A percentile compares a stretch with the other conserved stretches of the same genome.
Conservation (phyloP, 2,329 filamentous ascomycete species). For the Fusarium luffae region DNA sequence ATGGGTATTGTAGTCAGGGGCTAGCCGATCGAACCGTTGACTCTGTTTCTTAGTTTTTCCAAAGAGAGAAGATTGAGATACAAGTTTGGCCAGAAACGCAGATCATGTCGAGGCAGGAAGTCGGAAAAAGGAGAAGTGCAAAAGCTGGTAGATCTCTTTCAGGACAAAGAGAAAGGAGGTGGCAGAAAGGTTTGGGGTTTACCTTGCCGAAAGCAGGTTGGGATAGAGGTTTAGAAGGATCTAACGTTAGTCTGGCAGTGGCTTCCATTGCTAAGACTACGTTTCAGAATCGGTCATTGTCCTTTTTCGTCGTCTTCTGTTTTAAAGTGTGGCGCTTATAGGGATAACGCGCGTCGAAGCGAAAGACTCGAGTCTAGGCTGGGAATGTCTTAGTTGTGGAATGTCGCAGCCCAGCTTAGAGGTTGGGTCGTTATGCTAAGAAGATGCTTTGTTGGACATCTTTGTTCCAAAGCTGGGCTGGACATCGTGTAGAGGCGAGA, state of each 20-base stretch:
- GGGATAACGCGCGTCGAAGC: slow-evolving; percentile 32
- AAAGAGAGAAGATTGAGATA: not conserved
- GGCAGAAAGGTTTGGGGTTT: slow-evolving; percentile 11
- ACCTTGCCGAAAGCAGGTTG: slow-evolving; percentile 9
- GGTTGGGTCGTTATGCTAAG: not conserved
- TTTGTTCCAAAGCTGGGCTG: slow-evolving; percentile 6
- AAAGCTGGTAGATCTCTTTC: slow-evolving; percentile 1
- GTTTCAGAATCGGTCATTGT: slow-evolving; percentile 35
- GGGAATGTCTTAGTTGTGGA: slow-evolving; percentile 29
- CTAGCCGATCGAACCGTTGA: not conserved
- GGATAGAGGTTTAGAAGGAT: slow-evolving; percentile 1
- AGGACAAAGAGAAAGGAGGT: slow-evolving; percentile 23
- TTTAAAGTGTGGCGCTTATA: slow-evolving; percentile 26
- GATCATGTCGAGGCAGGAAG: not conserved
- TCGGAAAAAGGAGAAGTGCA: not conserved
- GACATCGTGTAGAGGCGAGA: not conserved
- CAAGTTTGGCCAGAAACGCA: not conserved
- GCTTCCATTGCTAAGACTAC: slow-evolving; percentile 20
- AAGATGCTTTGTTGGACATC: slow-evolving; percentile 17
- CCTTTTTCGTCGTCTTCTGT: not conserved
- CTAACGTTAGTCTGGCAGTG: slow-evolving; percentile 16
- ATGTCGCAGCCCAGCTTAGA: slow-evolving; percentile 21
- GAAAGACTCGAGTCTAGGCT: not conserved
- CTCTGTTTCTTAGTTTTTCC: not conserved
- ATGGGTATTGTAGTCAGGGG: not conserved